phyloP scores from a whole-genome alignment of 2,329 filamentous ascomycete genomes.

The Cladobotryum mycophilum region DNA sequence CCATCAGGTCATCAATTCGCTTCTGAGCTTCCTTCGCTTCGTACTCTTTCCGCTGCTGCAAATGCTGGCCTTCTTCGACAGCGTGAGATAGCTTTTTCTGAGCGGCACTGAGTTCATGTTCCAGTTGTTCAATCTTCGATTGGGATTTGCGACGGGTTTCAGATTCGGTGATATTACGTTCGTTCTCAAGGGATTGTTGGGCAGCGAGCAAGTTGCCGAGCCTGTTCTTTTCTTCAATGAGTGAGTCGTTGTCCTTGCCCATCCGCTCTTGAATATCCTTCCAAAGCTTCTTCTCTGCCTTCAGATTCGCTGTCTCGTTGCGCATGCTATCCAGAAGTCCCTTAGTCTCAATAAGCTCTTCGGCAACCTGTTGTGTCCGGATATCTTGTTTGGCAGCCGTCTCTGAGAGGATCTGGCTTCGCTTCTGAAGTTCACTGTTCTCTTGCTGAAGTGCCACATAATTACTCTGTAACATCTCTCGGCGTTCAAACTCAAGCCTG shows the following conservation, averaged over 20 bases:
- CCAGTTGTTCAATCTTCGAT: constrained; percentile 67
- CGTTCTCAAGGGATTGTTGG: constrained; percentile 84
- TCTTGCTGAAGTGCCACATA: constrained; percentile 77
- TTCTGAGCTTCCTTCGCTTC: constrained; percentile 84
- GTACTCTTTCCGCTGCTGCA: constrained; percentile 78
- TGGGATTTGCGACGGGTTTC: constrained; percentile 79
- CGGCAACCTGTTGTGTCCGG: constrained; percentile 81
- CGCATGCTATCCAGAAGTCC: constrained; percentile 79
- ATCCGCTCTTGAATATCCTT: constrained; percentile 88
- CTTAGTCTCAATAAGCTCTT: constrained; percentile 83
- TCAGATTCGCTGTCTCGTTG: constrained; percentile 85
- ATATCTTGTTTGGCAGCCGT: constrained; percentile 85
- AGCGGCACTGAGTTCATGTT: constrained; percentile 68
- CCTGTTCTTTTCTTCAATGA: constrained; percentile 77
- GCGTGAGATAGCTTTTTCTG: constrained; percentile 83
- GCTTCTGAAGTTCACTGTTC: constrained; percentile 79
- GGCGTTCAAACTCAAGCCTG: constrained; percentile 73
- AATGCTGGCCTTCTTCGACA: constrained; percentile 75
- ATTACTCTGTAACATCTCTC: constrained; percentile 84
- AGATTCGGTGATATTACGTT: constrained; percentile 77
- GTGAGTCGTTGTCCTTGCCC: constrained; percentile 76
- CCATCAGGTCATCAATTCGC: constrained; percentile 84
- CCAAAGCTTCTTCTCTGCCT: constrained; percentile 91
- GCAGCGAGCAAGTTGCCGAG: constrained; percentile 78
- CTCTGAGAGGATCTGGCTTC: constrained; percentile 70